Base-by-base conservation (phyloP, 2,329 filamentous ascomycete species). In the Periconia sp. region DNA sequence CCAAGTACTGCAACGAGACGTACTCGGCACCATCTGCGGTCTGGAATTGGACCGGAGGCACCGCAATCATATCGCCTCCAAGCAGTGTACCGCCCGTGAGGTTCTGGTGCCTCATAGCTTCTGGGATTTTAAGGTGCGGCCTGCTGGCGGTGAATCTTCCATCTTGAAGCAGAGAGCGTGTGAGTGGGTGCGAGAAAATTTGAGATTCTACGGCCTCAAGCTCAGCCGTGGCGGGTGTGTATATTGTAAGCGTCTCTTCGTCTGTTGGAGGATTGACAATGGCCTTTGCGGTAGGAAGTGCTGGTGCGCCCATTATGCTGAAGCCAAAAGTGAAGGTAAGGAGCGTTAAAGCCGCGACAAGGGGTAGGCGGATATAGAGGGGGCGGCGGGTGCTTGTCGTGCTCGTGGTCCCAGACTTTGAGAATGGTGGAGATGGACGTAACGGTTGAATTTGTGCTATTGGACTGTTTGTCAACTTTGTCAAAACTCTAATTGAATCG, bases 71-170 rank as follows among this genome's bases (percentile, higher is more conserved):
- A 31, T 86, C 85, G 0, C 87, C 82, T 0, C 92, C 92, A 17
- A 88, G 72, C 13, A 99, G 80, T 13, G 89, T 89, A 6, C 91
- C 91, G 31, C 84, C 91, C 0, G 92, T 97, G 49, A 99, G 81
- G 74, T 88, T 96, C 70, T 91, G 86, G 2, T 76, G 75, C 40
- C 89, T 85, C 72, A 91, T 82, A 2, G 81, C 74, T 23, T 81
- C 78, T 0, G 93, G 92, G 68, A 97, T 89, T 75, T 92, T 94
- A 70, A 97, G 79, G 70, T 96, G 91, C 11, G 93, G 93, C 41
- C 94, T 84, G 33, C 88, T 88, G 73, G 96, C 92, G 33, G 79
- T 82, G 73, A 88, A 89, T 23, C 83, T 82, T 1, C 85, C 79
- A 63, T 89, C 81, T 17, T 75, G 74, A 45, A 92, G 87, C 47